Evolutionary conservation across 148 eudicot species (phyloP).

Genomic region (Fagopyrum tataricum): DNA sequence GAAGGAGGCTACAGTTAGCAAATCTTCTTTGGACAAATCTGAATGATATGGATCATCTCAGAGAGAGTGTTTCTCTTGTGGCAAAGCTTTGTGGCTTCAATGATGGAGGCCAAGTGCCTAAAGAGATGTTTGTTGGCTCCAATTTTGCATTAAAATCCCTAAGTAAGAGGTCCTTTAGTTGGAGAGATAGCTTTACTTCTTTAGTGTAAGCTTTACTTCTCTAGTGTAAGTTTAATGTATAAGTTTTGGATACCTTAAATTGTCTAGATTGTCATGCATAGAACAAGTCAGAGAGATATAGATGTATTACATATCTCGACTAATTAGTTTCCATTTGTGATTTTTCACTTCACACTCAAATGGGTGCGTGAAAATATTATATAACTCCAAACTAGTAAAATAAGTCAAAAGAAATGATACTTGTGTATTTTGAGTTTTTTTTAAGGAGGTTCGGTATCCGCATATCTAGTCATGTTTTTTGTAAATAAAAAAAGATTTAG

Average conservation of each 20-base stretch:
- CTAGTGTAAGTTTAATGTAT: constrained; percentile 13
- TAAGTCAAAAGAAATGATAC: too few species aligned
- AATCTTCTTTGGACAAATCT: constrained; percentile 54
- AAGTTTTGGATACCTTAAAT: background rate
- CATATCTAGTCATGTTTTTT: too few species aligned
- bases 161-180: constrained; percentile 41
- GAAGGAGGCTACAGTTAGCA: constrained; percentile 62
- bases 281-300: too few species aligned
- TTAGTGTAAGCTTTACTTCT: constrained; percentile 15
- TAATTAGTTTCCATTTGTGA: too few species aligned
- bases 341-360: too few species aligned
- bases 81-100: constrained; percentile 67
- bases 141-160: constrained; percentile 46
- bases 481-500: too few species aligned
- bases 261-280: too few species aligned
- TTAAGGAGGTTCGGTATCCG: too few species aligned
- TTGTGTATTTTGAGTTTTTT: too few species aligned
- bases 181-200: constrained; percentile 27
- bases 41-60: constrained; percentile 56
- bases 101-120: constrained; percentile 44
- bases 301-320: too few species aligned
- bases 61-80: constrained; percentile 67
- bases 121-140: constrained; percentile 83
- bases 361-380: too few species aligned
- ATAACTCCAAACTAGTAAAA: too few species aligned